phyloP scores from a whole-genome alignment of 495 filamentous ascomycete species.

The Terfezia boudieri region DNA sequence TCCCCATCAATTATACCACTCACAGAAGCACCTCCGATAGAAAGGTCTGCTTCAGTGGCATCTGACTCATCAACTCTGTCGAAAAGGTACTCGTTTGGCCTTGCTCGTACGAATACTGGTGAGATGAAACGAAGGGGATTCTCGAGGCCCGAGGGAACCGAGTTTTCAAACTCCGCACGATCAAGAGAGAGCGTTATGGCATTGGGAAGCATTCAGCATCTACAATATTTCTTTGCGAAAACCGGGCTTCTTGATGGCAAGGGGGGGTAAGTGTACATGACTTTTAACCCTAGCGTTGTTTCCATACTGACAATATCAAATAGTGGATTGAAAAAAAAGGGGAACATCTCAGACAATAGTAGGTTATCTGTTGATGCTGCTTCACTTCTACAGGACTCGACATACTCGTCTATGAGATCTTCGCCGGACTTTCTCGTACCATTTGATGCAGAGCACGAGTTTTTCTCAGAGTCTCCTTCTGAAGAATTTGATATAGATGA shows the following conservation, averaged over 20 bases:
- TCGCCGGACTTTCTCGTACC: slow-evolving; percentile 17
- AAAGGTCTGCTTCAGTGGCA: not conserved
- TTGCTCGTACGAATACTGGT: not conserved
- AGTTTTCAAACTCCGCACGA: slow-evolving; percentile 75
- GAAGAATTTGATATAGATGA: slow-evolving; percentile 37
- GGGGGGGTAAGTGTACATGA: slow-evolving; percentile 33
- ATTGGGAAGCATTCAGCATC: slow-evolving; percentile 83
- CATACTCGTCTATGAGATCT: slow-evolving; percentile 19
- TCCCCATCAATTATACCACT: not conserved
- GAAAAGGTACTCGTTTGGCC: not conserved
- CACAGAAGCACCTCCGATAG: not conserved
- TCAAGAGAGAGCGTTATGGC: slow-evolving; percentile 86
- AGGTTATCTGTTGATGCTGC: slow-evolving; percentile 12
- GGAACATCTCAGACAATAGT: slow-evolving; percentile 1
- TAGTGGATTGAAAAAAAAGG: slow-evolving; percentile 5
- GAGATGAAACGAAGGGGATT: slow-evolving; percentile 9
- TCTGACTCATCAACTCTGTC: not conserved
- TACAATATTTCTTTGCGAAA: slow-evolving; percentile 95
- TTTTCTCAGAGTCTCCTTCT: slow-evolving; percentile 31
- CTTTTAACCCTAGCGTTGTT: too few species aligned
- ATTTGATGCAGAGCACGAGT: slow-evolving; percentile 8
- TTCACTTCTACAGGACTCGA: slow-evolving; percentile 11
- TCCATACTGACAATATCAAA: not conserved
- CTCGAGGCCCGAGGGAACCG: slow-evolving; percentile 65
- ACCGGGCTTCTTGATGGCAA: slow-evolving; percentile 88